These are phyloP conservation scores for Atractiella rhizophila DNA, from an alignment of 768 basidiomycete genomes.

Conservation along the genomic window DNA sequence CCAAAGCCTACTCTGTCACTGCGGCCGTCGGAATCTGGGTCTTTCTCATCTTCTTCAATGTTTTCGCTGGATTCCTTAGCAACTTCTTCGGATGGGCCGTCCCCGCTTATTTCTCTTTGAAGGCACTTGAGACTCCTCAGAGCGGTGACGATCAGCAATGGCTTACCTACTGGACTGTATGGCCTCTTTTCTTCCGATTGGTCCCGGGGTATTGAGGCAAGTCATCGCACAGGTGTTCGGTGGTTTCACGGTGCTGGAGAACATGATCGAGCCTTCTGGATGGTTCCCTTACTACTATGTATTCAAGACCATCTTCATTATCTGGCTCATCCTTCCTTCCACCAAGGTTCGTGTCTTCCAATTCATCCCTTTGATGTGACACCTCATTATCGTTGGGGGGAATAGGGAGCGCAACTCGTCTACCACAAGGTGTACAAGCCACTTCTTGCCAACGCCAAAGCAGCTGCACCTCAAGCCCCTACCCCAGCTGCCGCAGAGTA, in stretches of 20 bases:
- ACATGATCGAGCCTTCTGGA: conserved; percentile 32
- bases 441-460: too few relatives aligned
- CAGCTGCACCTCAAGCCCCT: too few relatives aligned
- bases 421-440: conserved; percentile 51
- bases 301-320: conserved; percentile 23
- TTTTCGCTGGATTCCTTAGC: conserved; percentile 72
- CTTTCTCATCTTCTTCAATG: conserved; percentile 58
- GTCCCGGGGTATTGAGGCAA: too few relatives aligned
- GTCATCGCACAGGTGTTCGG: too few relatives aligned
- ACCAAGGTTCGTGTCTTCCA: conserved; percentile 4
- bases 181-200: too few relatives aligned
- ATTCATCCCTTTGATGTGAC: neutral
- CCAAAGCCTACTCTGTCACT: conserved; percentile 71
- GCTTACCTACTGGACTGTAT: conserved; percentile 88
- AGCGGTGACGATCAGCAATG: conserved; percentile 23
- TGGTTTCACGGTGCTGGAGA: conserved; percentile 71
- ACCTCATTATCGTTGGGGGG: conserved; percentile 16
- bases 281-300: conserved; percentile 26
- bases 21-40: conserved; percentile 41
- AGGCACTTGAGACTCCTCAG: conserved; percentile 67
- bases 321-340: conserved; percentile 20
- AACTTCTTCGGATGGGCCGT: conserved; percentile 85
- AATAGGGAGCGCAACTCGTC: conserved; percentile 59
- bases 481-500: too few relatives aligned
- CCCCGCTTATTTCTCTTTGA: conserved; percentile 84